Evolutionary conservation across 441 rosid genomes (phyloP).

Genomic region (Mallotus japonicus): DNA sequence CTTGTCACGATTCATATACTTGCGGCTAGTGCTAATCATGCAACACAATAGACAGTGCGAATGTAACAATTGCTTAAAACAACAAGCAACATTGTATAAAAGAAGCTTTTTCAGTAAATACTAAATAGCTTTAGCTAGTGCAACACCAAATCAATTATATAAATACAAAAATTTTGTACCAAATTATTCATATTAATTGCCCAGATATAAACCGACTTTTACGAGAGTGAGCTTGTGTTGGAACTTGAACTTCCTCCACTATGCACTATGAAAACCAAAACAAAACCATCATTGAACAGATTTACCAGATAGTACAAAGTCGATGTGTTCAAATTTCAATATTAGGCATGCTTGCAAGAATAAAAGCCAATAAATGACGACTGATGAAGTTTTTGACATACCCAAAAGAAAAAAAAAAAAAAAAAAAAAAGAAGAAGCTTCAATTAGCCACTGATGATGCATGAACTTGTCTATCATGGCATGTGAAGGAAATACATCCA

Average conservation of each 20-base stretch:
- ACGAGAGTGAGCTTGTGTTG: slow-evolving; percentile 93
- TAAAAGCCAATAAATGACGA: background rate
- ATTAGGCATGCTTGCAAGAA: background rate
- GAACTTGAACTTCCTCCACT: slow-evolving; percentile 98
- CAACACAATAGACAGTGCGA: background rate
- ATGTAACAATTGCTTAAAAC: slow-evolving; percentile 7
- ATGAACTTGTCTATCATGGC: background rate
- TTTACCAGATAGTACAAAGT: background rate
- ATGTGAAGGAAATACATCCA: background rate
- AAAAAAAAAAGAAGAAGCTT: background rate
- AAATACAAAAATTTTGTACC: slow-evolving; percentile 7
- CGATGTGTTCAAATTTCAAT: background rate
- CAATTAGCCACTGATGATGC: too few species aligned
- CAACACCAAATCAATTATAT: slow-evolving; percentile 5
- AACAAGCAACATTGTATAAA: background rate
- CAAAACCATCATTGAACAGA: slow-evolving; percentile 14
- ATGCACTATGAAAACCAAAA: slow-evolving; percentile 64
- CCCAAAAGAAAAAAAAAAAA: background rate
- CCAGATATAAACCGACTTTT: slow-evolving; percentile 97
- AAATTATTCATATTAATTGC: slow-evolving; percentile 40
- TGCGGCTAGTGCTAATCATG: too few species aligned
- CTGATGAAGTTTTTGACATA: background rate
- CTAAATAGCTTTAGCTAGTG: background rate
- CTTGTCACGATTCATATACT: too few species aligned
- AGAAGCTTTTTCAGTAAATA: background rate